phyloP scores from a whole-genome alignment of 2,329 filamentous ascomycete species.

The Aspergillus sp. region DNA sequence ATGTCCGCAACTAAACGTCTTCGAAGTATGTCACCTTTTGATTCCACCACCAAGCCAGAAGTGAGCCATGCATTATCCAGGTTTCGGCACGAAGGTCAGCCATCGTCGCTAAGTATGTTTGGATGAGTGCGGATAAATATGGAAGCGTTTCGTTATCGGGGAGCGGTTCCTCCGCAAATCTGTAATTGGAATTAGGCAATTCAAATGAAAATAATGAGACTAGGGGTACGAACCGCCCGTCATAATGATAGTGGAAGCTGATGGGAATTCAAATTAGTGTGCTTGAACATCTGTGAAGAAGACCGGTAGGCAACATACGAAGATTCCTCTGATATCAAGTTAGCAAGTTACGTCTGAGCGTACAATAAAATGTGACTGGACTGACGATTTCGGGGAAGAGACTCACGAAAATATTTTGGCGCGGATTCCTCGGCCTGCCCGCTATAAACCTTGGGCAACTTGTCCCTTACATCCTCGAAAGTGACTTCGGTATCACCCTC shows the following conservation, averaged over 20 bases:
- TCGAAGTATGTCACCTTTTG: conserved; percentile 38
- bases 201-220: background rate
- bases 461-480: conserved; percentile 45
- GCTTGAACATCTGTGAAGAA: background rate
- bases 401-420: conserved; percentile 53
- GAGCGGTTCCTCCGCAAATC: conserved; percentile 50
- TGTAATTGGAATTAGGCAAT: conserved; percentile 21
- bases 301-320: conserved; percentile 30
- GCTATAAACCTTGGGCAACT: conserved; percentile 41
- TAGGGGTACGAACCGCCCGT: conserved; percentile 43
- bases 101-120: conserved; percentile 59
- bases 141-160: conserved; percentile 47
- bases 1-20: conserved; percentile 3
- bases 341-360: conserved; percentile 12
- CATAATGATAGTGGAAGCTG: conserved; percentile 57
- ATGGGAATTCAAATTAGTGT: conserved; percentile 1
- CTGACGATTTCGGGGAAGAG: conserved; percentile 2
- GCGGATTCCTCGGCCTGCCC: conserved; percentile 39
- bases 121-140: conserved; percentile 53
- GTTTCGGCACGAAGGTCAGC: conserved; percentile 56
- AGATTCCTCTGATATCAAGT: conserved; percentile 41
- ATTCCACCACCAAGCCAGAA: conserved; percentile 66
- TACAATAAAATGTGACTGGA: conserved; percentile 12
- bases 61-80: conserved; percentile 63
- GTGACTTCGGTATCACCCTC: conserved; percentile 30